A percentile compares a stretch with the other conserved stretches of the same genome.
These are phyloP conservation scores for Ceratobasidium sp. DNA, from an alignment of 1,284 basidiomycete genomes.

Conservation along the genomic window DNA sequence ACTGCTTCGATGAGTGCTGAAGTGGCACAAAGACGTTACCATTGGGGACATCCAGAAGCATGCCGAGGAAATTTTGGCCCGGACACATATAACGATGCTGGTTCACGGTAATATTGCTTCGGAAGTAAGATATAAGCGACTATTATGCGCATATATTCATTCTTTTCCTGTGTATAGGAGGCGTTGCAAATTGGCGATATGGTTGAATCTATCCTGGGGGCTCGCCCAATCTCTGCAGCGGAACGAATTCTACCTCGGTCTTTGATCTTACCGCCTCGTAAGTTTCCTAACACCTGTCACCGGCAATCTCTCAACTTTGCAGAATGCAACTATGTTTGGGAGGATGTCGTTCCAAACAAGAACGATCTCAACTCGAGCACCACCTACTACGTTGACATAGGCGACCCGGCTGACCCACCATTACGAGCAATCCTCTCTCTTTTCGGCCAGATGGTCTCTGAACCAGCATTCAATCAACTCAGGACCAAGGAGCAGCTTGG, in stretches of 20 bases:
- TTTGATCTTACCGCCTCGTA: conserved; percentile 73
- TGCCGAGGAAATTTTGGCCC: conserved; percentile 66
- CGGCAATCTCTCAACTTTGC: conserved; percentile 42
- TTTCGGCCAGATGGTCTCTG: conserved; percentile 76
- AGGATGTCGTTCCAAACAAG: conserved; percentile 76
- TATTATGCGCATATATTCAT: conserved; percentile 10
- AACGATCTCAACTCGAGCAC: conserved; percentile 88
- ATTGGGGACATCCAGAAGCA: conserved; percentile 76
- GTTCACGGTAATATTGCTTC: conserved; percentile 86
- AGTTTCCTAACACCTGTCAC: conserved; percentile 42
- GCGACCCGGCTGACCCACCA: conserved; percentile 63
- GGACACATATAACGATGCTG: conserved; percentile 77
- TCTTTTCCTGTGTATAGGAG: conserved; percentile 58
- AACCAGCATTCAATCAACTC: conserved; percentile 92
- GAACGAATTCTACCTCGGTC: conserved; percentile 66
- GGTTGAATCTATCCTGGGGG: conserved; percentile 70
- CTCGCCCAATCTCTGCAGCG: conserved; percentile 61
- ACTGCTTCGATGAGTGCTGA: not conserved
- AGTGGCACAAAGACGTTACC: conserved; percentile 61
- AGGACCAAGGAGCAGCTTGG: conserved; percentile 98
- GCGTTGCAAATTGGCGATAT: conserved; percentile 76
- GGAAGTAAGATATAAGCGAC: conserved; percentile 59
- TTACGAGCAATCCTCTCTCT: conserved; percentile 66
- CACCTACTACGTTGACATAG: conserved; percentile 80
- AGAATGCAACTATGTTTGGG: conserved; percentile 78